phyloP scores from a whole-genome alignment of 148 eudicot species.

The Arctostaphylos glauca region DNA sequence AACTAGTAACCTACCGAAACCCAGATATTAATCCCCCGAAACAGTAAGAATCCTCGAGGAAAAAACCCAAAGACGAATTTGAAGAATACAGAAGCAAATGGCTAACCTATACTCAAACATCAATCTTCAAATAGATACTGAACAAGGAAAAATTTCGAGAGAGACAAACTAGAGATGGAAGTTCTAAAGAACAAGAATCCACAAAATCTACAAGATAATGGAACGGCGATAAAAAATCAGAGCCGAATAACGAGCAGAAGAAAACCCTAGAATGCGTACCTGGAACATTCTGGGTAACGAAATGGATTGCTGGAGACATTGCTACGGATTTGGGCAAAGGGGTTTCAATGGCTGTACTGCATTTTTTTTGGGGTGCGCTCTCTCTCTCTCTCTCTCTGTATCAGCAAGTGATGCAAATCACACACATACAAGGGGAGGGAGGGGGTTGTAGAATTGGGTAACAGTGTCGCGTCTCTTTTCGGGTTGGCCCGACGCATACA shows the following conservation, averaged over 20 bases:
- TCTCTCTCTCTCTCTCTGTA: constrained; percentile 24
- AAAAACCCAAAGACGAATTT: too few species aligned
- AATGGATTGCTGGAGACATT: constrained; percentile 60
- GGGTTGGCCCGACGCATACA: too few species aligned
- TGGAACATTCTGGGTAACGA: constrained; percentile 39
- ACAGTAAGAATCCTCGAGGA: too few species aligned
- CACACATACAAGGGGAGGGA: too few species aligned
- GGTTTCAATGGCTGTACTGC: constrained; percentile 31
- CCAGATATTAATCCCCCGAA: too few species aligned
- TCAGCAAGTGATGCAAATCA: not conserved
- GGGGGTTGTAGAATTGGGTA: too few species aligned
- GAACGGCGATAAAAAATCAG: not conserved
- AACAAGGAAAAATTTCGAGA: not conserved
- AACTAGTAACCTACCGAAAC: too few species aligned
- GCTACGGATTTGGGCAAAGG: not conserved
- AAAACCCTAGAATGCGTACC: constrained; percentile 30
- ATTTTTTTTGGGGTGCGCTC: constrained; percentile 15
- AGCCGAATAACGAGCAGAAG: not conserved
- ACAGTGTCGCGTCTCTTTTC: too few species aligned
- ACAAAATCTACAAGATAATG: not conserved
- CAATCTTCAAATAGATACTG: not conserved
- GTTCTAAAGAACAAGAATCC: not conserved
- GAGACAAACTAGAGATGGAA: not conserved
- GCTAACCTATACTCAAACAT: not conserved
- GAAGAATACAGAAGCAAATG: too few species aligned